Evolutionary conservation across 2,329 filamentous ascomycete genomes (phyloP).

Genomic region (Colletotrichum karsti): DNA sequence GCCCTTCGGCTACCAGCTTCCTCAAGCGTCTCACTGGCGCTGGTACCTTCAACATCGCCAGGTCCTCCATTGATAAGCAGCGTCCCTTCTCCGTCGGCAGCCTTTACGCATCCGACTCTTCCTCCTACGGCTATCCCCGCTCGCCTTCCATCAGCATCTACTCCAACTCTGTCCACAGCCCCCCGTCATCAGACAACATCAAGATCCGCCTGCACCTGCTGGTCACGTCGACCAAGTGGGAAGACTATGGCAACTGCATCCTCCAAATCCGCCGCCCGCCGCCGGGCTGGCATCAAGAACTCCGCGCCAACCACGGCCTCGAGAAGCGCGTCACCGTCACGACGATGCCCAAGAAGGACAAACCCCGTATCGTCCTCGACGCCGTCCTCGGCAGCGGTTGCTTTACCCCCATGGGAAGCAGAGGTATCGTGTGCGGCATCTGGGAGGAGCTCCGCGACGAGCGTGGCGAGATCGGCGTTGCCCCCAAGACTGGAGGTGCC

Average conservation of each 20-base stretch:
- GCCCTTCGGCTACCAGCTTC: constrained; percentile 77
- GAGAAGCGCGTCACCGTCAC: constrained; percentile 89
- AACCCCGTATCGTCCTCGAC: constrained; percentile 76
- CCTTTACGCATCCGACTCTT: constrained; percentile 68
- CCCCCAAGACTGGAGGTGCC: constrained; percentile 59
- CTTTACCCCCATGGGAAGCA: constrained; percentile 84
- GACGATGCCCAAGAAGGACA: constrained; percentile 71
- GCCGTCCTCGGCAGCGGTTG: constrained; percentile 85
- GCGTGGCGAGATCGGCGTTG: constrained; percentile 62
- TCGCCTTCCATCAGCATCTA: constrained; percentile 67
- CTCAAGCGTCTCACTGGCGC: constrained; percentile 79
- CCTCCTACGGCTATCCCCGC: constrained; percentile 56
- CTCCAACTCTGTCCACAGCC: constrained; percentile 57
- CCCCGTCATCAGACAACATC: constrained; percentile 78
- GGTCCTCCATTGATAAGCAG: constrained; percentile 74
- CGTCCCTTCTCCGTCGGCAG: constrained; percentile 62
- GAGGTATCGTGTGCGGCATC: constrained; percentile 88
- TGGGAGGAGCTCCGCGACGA: constrained; percentile 80
- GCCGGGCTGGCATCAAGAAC: constrained; percentile 65
- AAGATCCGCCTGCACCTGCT: constrained; percentile 89
- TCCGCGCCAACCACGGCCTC: constrained; percentile 69
- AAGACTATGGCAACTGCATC: constrained; percentile 86
- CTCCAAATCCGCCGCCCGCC: constrained; percentile 85
- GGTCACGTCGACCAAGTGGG: constrained; percentile 82
- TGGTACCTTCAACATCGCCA: constrained; percentile 81